These are phyloP conservation scores for Gautieria morchelliformis DNA, from an alignment of 768 basidiomycete species.

Conservation along the genomic window DNA sequence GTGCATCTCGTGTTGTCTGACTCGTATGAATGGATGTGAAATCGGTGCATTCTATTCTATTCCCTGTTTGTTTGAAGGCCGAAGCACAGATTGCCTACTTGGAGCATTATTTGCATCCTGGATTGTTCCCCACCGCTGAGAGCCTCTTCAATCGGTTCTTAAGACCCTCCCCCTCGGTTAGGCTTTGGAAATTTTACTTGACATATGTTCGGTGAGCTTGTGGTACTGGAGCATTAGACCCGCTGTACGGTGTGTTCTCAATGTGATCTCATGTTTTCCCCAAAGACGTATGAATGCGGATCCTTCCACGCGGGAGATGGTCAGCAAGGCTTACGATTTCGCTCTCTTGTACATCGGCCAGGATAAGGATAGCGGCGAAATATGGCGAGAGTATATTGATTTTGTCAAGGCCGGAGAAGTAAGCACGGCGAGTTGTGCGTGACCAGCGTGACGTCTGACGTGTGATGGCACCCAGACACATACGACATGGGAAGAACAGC, in stretches of 20 bases:
- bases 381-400: conserved; percentile 92
- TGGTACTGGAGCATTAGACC: not conserved
- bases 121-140: conserved; percentile 70
- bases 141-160: conserved; percentile 84
- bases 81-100: conserved; percentile 81
- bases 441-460: not conserved
- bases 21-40: not conserved
- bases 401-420: conserved; percentile 79
- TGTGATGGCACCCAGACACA: conserved; percentile 33
- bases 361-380: conserved; percentile 85
- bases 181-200: conserved; percentile 89
- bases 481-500: conserved; percentile 91
- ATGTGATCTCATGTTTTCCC: conserved; percentile 11
- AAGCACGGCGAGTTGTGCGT: conserved; percentile 18
- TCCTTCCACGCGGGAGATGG: conserved; percentile 59
- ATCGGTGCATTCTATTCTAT: not conserved
- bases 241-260: not conserved
- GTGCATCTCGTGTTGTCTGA: conserved; percentile 6
- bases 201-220: conserved; percentile 76
- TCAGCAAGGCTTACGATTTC: conserved; percentile 88
- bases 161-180: conserved; percentile 76
- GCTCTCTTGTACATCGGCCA: conserved; percentile 83
- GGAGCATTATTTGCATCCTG: conserved; percentile 59
- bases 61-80: conserved; percentile 35
- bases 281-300: conserved; percentile 59